A percentile compares a stretch with the other conserved stretches of the same genome.
phyloP scores from a whole-genome alignment of 768 basidiomycete species.

The Mycena metata region DNA sequence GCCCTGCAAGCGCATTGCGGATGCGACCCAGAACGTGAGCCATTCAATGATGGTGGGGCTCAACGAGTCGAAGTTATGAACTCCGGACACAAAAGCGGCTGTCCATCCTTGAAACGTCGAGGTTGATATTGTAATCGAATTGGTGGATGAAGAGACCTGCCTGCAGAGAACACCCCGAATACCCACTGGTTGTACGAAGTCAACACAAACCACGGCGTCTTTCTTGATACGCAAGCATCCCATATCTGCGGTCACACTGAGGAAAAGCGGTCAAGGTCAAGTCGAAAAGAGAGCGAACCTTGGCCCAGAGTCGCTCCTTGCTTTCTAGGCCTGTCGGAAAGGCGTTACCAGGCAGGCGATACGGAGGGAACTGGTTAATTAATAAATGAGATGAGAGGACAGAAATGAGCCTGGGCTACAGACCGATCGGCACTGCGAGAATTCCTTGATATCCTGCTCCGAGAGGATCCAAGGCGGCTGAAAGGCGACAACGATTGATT shows the following conservation, averaged over 20 bases:
- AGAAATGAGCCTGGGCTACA: slow-evolving; percentile 24
- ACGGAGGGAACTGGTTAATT: slow-evolving; percentile 56
- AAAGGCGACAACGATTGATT: slow-evolving; percentile 65
- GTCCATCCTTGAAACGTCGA: slow-evolving; percentile 60
- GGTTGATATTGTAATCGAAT: slow-evolving; percentile 2
- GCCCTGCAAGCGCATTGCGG: slow-evolving; percentile 59
- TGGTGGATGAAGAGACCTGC: slow-evolving; percentile 45
- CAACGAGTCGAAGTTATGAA: slow-evolving; percentile 55
- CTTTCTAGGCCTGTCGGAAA: slow-evolving; percentile 53
- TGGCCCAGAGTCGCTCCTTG: slow-evolving; percentile 72
- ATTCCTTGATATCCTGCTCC: slow-evolving; percentile 65
- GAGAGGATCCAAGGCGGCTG: slow-evolving; percentile 74
- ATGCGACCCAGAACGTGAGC: slow-evolving; percentile 68
- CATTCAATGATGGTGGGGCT: slow-evolving; percentile 66
- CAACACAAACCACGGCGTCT: slow-evolving; percentile 68
- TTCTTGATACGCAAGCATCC: slow-evolving; percentile 65
- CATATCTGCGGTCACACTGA: slow-evolving; percentile 56
- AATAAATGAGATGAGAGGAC: slow-evolving; percentile 7
- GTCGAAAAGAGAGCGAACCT: slow-evolving; percentile 50
- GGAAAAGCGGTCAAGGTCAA: neutral
- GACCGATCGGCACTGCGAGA: slow-evolving; percentile 60
- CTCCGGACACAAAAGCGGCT: slow-evolving; percentile 62
- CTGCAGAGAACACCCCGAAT: slow-evolving; percentile 71
- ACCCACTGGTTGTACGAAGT: slow-evolving; percentile 74
- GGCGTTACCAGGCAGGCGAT: slow-evolving; percentile 47